Percentiles rank a stretch among this genome's conserved stretches.
phyloP scores from a whole-genome alignment of 1,284 basidiomycete species.

The Cutaneotrichosporon sp. region DNA sequence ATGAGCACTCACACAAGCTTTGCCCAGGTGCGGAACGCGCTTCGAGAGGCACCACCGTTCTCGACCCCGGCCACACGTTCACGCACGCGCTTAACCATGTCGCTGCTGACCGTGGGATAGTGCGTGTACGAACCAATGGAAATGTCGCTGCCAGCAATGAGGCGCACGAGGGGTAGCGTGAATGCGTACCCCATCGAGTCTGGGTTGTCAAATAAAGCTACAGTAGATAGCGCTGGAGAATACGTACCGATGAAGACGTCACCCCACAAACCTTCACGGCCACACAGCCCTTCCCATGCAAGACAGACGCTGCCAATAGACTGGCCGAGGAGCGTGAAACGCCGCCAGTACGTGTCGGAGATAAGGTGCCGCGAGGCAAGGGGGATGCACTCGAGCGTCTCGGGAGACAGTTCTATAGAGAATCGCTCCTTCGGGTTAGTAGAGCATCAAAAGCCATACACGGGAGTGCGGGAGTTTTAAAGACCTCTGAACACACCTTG shows the following conservation, averaged over 20 bases:
- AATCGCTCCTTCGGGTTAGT: conserved; percentile 63
- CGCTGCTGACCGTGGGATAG: conserved; percentile 91
- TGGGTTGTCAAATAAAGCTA: conserved; percentile 45
- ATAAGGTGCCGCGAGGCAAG: conserved; percentile 66
- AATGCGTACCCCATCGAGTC: conserved; percentile 99
- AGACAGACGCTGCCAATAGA: conserved; percentile 80
- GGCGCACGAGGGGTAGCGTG: conserved; percentile 70
- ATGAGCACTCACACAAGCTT: conserved; percentile 75
- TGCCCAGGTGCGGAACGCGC: conserved; percentile 56
- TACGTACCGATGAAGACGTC: conserved; percentile 84
- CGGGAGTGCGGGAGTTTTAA: too few relatives aligned
- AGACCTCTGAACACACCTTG: conserved; percentile 59
- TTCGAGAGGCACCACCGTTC: conserved; percentile 64
- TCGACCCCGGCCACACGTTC: conserved; percentile 60
- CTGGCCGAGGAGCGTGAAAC: conserved; percentile 87
- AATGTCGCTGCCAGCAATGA: conserved; percentile 55
- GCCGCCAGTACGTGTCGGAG: conserved; percentile 76
- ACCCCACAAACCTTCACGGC: conserved; percentile 43
- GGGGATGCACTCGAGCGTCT: conserved; percentile 70
- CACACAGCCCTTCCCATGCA: conserved; percentile 61
- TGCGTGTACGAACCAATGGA: conserved; percentile 89
- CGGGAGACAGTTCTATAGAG: conserved; percentile 65
- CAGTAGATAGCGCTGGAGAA: not conserved
- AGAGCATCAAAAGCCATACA: not conserved
- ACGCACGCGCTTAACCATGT: conserved; percentile 82